Percentiles rank a stretch among this genome's conserved stretches.
phyloP scores from a whole-genome alignment of 345 rosid genomes.

The Hibiscus tridactylites region DNA sequence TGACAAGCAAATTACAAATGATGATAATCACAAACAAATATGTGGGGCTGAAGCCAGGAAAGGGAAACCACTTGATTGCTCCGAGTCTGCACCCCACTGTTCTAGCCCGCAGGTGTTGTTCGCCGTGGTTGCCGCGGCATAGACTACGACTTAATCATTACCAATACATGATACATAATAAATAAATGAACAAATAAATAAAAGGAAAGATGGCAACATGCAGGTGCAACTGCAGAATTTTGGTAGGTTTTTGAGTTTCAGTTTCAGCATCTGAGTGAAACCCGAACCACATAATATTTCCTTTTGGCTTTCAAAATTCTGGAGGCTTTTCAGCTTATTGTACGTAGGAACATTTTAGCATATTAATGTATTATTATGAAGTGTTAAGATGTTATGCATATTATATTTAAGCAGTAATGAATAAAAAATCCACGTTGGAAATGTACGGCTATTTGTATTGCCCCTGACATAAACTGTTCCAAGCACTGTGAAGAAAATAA shows the following conservation, averaged over 20 bases:
- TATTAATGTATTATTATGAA: background rate
- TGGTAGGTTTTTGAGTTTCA: background rate
- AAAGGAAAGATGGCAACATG: background rate
- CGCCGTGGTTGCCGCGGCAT: conserved; percentile 16
- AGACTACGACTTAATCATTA: background rate
- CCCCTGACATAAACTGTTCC: background rate
- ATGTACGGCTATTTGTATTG: background rate
- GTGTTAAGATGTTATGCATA: background rate
- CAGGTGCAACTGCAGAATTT: background rate
- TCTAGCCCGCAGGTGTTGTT: conserved; percentile 10
- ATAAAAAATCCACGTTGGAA: background rate
- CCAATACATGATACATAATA: background rate
- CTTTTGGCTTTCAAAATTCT: background rate
- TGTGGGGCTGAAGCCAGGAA: conserved; percentile 18
- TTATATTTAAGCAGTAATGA: background rate
- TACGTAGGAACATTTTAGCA: background rate
- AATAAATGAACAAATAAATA: background rate
- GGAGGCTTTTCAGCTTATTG: background rate
- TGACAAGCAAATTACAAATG: conserved; percentile 17
- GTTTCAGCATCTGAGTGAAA: background rate
- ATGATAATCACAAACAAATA: conserved; percentile 16
- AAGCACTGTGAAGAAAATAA: background rate
- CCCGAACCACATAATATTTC: background rate
- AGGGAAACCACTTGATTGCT: conserved; percentile 17
- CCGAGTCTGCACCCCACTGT: conserved; percentile 14